Evolutionary conservation across 331 rosid genomes (phyloP), one percentile per base, ranked within the genome.

Genomic region (Saraca asoca): DNA sequence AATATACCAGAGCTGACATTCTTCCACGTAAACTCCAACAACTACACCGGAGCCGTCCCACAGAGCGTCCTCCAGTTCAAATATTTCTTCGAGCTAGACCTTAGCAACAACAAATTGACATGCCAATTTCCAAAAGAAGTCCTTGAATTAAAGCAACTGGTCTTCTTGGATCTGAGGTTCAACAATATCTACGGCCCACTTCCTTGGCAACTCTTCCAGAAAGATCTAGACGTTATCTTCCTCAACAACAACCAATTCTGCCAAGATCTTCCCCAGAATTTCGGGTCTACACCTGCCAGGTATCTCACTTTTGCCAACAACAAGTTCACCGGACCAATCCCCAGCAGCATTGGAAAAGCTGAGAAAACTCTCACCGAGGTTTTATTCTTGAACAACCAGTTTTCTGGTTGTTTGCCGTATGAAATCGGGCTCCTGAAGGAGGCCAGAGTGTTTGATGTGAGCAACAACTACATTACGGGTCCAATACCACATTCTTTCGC

Each of bases 1-100:
- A 0, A 1, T 2, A 31, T 89, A 19, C 34, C 4, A 0, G 94
- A 89, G 43, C 1, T 81, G 13, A 65, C 65, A 4, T 75, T 80
- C 66, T 85, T 64, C 78, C 94, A 89, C 15, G 86, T 84, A 0
- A 89, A 89, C 75, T 84, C 96, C 74, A 89, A 89, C 79, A 64
- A 71, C 59, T 87, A 84, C 83, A 48, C 39, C 6, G 89, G 79
- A 7, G 1, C 0, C 0, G 12, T 82, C 63, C 89, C 94, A 3
- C 11, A 6, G 0, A 0, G 9, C 1, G 35, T 49, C 35, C 1
- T 0, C n/a, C 7, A 50, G 2, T 58, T 62, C 51, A 5, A 13
- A 0, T 89, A 2, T 76, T 81, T 89, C 37, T 86, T 7, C 66
- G 96, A 89, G 80, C 72, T 86, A 1, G 96, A 89, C 60, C 75